Conservation (phyloP, 208 protist genomes). For the Crithidia bombi region DNA sequence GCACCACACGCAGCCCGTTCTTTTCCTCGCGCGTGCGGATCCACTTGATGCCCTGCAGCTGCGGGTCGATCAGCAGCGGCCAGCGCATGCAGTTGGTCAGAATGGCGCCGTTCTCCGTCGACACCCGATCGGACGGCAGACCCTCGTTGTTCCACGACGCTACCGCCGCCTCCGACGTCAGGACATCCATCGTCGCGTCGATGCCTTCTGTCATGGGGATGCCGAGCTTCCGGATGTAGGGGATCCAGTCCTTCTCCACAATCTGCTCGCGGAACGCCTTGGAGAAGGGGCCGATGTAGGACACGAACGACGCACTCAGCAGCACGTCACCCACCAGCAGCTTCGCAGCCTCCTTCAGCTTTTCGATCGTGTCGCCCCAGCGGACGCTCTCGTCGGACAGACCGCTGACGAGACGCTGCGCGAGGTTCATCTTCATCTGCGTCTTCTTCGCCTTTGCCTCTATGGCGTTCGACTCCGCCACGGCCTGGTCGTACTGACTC, state of each 20-base stretch:
- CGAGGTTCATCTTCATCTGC: slow-evolving; percentile 94
- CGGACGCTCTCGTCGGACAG: slow-evolving; percentile 97
- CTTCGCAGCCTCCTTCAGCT: slow-evolving; percentile 86
- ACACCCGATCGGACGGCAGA: slow-evolving; percentile 97
- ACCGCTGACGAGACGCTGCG: slow-evolving; percentile 95
- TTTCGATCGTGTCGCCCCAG: slow-evolving; percentile 95
- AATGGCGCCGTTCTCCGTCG: slow-evolving; percentile 98
- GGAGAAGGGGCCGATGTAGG: slow-evolving; percentile 98
- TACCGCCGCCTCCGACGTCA: slow-evolving; percentile 91
- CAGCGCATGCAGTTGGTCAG: slow-evolving; percentile 96
- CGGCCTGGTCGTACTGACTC: slow-evolving; percentile 94
- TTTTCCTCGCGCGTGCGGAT: slow-evolving; percentile 95
- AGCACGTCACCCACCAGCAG: slow-evolving; percentile 98
- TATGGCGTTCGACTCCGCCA: slow-evolving; percentile 93
- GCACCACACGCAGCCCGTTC: slow-evolving; percentile 93
- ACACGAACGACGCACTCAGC: slow-evolving; percentile 96
- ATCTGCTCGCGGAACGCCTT: slow-evolving; percentile 95
- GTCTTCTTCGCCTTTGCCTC: slow-evolving; percentile 95
- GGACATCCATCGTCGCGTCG: slow-evolving; percentile 93
- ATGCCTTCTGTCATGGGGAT: slow-evolving; percentile 95
- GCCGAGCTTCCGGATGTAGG: slow-evolving; percentile 84
- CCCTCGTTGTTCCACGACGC: slow-evolving; percentile 98
- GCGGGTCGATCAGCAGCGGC: slow-evolving; percentile 99
- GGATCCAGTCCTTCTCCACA: slow-evolving; percentile 93
- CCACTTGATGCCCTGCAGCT: slow-evolving; percentile 98